phyloP scores from a whole-genome alignment of 2,329 filamentous ascomycete species.

The Ceratocystis cubensis region DNA sequence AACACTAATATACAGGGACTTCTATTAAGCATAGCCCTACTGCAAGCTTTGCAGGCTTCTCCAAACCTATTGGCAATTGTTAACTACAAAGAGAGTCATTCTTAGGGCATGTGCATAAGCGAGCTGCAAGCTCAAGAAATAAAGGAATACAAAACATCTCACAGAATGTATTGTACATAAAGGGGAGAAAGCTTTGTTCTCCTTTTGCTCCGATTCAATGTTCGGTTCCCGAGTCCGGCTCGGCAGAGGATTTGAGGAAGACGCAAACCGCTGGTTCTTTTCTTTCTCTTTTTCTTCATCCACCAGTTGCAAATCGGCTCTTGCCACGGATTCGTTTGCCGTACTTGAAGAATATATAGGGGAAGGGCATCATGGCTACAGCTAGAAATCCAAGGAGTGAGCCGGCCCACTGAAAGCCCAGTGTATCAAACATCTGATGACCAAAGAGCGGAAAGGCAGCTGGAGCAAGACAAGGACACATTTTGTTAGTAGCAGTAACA shows the following conservation, averaged over 20 bases:
- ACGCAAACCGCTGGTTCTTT: background rate
- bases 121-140: conserved; percentile 1
- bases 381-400: conserved; percentile 49
- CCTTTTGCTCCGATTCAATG: background rate
- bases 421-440: conserved; percentile 54
- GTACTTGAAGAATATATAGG: conserved; percentile 49
- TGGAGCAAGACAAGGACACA: conserved; percentile 24
- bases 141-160: background rate
- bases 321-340: conserved; percentile 44
- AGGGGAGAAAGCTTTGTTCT: background rate
- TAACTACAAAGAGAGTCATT: conserved; percentile 1
- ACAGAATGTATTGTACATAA: background rate
- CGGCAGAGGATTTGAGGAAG: background rate
- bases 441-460: conserved; percentile 68
- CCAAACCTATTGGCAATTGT: background rate
- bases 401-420: conserved; percentile 60
- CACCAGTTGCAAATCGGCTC: conserved; percentile 40
- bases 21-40: background rate
- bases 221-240: background rate
- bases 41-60: background rate
- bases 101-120: background rate
- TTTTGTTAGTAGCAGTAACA: conserved; percentile 15
- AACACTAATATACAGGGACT: background rate
- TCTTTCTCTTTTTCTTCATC: background rate
- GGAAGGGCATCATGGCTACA: conserved; percentile 50